Conservation (phyloP, 257 asterid genomes). For the Rubia yunnanensis region DNA sequence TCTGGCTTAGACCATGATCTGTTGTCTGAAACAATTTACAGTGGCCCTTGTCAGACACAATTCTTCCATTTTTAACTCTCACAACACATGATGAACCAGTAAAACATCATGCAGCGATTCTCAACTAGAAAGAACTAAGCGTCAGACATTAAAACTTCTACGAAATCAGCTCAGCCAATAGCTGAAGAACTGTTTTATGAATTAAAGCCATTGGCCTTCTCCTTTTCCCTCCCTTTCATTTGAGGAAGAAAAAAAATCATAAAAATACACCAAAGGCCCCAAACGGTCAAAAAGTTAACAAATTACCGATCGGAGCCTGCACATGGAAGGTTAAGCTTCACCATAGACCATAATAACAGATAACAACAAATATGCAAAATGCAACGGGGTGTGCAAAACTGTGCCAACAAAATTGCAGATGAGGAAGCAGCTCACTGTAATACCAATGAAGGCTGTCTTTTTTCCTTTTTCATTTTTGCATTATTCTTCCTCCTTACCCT, state of each 20-base stretch:
- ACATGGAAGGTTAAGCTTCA: neutral
- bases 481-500: neutral
- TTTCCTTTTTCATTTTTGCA: neutral
- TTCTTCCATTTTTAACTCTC: neutral
- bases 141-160: neutral
- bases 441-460: neutral
- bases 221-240: neutral
- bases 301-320: neutral
- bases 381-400: neutral
- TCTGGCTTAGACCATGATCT: constrained; percentile 87
- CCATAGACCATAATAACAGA: neutral
- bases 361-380: neutral
- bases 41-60: constrained; percentile 4
- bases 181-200: neutral
- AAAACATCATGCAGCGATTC: neutral
- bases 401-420: neutral
- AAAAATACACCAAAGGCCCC: neutral
- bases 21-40: constrained; percentile 49
- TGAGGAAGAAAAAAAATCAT: neutral
- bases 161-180: neutral
- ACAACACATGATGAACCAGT: neutral
- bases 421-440: neutral
- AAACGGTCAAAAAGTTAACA: neutral
- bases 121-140: neutral
- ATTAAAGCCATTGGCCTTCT: neutral